Base-by-base conservation (phyloP, 148 eudicot species). In the Oxyria digyna region DNA sequence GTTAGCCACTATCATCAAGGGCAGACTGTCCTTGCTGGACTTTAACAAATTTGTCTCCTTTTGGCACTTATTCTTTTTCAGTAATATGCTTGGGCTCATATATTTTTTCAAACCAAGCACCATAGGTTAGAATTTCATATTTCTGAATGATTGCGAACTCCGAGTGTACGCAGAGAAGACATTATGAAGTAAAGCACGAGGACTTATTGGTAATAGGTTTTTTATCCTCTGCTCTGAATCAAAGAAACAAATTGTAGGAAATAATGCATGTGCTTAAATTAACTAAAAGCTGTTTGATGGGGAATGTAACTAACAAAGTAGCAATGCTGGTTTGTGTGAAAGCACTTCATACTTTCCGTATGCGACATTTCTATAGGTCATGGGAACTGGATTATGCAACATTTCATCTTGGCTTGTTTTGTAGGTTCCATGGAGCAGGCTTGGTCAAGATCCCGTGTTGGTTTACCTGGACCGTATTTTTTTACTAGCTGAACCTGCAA, bases 341-440 rank as follows among this genome's bases (percentile, higher is more conserved):
- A 55, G 33, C 62, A 24, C 37, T 1, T 59, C 38, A 15, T 59
- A 27, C 37, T 59, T 59, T 3, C 17, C 37, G 12, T 57, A 4
- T 38, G 12, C 31, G 35, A 15, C 18, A 27, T 59, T 59, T 27
- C 15, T 27, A 27, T 23, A 26, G 65, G 37, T 57, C 14, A 57
- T 57, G 17, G 17, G n/a, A 26, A 59, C 18, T 55, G n/a, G 35
- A 55, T 35, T 70, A 38, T 69, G 42, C 33, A 31, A 54, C 13
- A 41, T 4, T 33, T 50, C 35, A 49, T 18, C 42, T 42, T 48
- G 42, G 48, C 43, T 27, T 71, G 27, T 8, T 76, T 69, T 46
- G 41, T 81, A 94, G 99, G 93, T 94, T 74, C 97, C 99, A 31
- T 94, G 99, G 99, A 94, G 97, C 84, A 88, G 96, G 85, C 95